Percentiles rank a stretch among this genome's conserved stretches.
These are phyloP conservation scores for Alternaria gansuensis DNA, from an alignment of 2,329 filamentous ascomycete genomes.

Conservation along the genomic window DNA sequence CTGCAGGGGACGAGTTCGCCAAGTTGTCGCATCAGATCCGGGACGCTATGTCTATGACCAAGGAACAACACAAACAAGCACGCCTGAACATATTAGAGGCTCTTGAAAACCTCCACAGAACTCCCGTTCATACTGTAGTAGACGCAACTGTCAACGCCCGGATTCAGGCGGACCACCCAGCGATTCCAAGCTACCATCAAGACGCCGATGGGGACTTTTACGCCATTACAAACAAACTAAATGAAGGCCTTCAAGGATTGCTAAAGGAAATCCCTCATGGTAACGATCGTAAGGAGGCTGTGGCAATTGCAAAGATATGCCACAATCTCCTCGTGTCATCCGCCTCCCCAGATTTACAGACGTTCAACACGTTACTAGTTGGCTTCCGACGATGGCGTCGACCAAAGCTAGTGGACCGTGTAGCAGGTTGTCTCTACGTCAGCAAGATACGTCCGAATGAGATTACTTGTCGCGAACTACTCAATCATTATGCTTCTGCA, in stretches of 20 bases:
- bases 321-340: conserved; percentile 72
- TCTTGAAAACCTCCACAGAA: conserved; percentile 26
- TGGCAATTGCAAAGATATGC: conserved; percentile 53
- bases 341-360: conserved; percentile 70
- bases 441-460: conserved; percentile 59
- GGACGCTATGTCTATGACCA: conserved; percentile 20
- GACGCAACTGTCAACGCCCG: conserved; percentile 26
- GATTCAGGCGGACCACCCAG: conserved; percentile 19
- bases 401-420: conserved; percentile 36
- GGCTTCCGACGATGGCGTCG: conserved; percentile 60
- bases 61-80: conserved; percentile 9
- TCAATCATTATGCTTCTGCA: conserved; percentile 52
- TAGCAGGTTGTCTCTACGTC: conserved; percentile 46
- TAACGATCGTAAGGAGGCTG: conserved; percentile 24
- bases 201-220: conserved; percentile 52
- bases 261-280: conserved; percentile 28
- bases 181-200: conserved; percentile 49
- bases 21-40: conserved; percentile 36
- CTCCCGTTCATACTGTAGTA: conserved; percentile 18
- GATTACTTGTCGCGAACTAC: conserved; percentile 53
- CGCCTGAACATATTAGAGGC: conserved; percentile 30
- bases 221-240: conserved; percentile 41
- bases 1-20: conserved; percentile 10
- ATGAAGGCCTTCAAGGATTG: conserved; percentile 40
- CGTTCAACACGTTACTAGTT: conserved; percentile 75